Evolutionary conservation across 169 alveolate species (phyloP), one percentile per base, ranked within the genome.

Genomic region (Plasmodium vinckei): DNA sequence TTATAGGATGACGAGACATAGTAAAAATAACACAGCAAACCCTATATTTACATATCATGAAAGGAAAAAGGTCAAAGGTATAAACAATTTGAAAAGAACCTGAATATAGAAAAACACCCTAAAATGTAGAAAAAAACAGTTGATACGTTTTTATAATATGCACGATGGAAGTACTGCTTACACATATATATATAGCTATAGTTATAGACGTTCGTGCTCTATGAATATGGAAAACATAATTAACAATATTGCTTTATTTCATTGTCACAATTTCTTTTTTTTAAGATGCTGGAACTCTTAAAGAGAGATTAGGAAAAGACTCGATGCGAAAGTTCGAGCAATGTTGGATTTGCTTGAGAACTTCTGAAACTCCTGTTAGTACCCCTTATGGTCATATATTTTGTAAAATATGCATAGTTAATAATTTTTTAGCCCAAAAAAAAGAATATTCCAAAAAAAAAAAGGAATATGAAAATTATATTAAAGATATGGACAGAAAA

Each of bases 301-400:
- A 87, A 72, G 96, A 94, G 75, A 94, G 98, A 86, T 88, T 98
- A 56, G 99, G 99, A 79, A 71, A 96, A 68, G 97, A 96, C 44
- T 96, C 98, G 49, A 94, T 95, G 95, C 92, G 98, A 39, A 77
- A 89, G 46, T 97, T 97, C 64, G 98, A 96, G 61, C 94, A 94
- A 72, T 98, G 99, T 65, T 95, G 96, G 96, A 93, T 98, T 42
- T 98, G 99, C 70, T 92, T 96, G 42, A 72, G 96, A 46, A 91
- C 92, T 39, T 98, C 98, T 0, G 87, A 92, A 61, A 94, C 92
- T 56, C 99, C 99, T 0, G 95, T 96, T 44, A 90, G 96, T 44
- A 97, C 99, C 6, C 94, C 95, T n/a, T 89, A 93, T 79, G 99
- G 99, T 1, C 95, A 97, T 92, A 89, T 98, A 49, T 98, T 95